Conservation (phyloP, 371 early-diverging fungal genomes). For the Apophysomyces elegans region DNA sequence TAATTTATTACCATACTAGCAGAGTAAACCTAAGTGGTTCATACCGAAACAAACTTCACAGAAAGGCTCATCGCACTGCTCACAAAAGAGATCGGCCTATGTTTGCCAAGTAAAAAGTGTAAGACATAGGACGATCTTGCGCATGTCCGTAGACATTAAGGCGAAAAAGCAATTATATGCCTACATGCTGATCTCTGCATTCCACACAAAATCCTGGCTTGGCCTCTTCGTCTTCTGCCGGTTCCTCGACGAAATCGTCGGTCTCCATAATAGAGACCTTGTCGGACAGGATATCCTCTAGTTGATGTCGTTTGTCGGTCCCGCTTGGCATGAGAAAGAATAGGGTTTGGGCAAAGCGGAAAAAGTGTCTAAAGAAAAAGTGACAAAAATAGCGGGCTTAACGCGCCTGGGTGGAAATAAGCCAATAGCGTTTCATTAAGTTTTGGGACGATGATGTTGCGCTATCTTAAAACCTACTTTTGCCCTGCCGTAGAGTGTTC, state of each 20-base stretch:
- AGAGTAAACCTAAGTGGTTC: background rate
- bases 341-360: background rate
- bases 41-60: constrained; percentile 89
- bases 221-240: constrained; percentile 33
- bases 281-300: constrained; percentile 50
- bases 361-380: background rate
- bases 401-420: background rate
- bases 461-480: no score
- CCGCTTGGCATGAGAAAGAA: constrained; percentile 26
- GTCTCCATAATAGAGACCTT: constrained; percentile 54
- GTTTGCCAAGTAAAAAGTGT: background rate
- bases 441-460: no score
- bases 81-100: constrained; percentile 68
- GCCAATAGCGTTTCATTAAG: background rate
- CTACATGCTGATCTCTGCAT: constrained; percentile 81
- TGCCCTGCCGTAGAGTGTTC: no score
- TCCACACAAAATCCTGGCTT: constrained; percentile 84
- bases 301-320: constrained; percentile 35
- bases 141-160: background rate
- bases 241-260: constrained; percentile 41
- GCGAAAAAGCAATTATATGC: background rate
- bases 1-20: background rate
- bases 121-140: constrained; percentile 2
- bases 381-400: no score
- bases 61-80: constrained; percentile 81